Evolutionary conservation across 768 basidiomycete species (phyloP).

Genomic region (Lentinula sp.): DNA sequence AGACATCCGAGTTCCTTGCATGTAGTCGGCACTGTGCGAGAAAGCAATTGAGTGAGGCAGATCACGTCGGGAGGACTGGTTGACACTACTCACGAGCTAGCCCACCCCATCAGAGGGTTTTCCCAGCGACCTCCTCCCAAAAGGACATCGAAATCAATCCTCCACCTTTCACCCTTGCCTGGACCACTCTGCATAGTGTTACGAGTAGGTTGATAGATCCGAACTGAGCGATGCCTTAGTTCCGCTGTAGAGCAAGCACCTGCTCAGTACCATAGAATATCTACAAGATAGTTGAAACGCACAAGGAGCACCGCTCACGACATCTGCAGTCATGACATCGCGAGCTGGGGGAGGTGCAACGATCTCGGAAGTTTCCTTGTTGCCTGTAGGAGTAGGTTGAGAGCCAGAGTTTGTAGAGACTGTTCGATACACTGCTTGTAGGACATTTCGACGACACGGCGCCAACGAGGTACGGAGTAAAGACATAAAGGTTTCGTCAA

Average conservation of each 20-base stretch:
- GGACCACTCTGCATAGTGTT: constrained; percentile 95
- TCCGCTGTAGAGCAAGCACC: constrained; percentile 43
- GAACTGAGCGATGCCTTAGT: constrained; percentile 79
- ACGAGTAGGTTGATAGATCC: constrained; percentile 89
- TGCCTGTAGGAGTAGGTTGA: neutral
- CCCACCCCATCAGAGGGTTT: constrained; percentile 97
- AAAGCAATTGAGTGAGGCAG: constrained; percentile 1
- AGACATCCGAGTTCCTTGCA: constrained; percentile 82
- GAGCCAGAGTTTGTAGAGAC: neutral
- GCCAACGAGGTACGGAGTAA: constrained; percentile 1
- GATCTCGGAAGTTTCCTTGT: constrained; percentile 28
- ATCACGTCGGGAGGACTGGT: neutral
- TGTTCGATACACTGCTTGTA: neutral
- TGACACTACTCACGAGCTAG: constrained; percentile 70
- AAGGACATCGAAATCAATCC: constrained; percentile 92
- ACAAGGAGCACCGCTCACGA: constrained; percentile 85
- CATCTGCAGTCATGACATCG: constrained; percentile 73
- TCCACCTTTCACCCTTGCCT: constrained; percentile 82
- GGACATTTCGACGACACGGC: constrained; percentile 1
- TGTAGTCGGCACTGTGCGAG: constrained; percentile 76
- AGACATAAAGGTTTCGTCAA: neutral
- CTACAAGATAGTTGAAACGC: constrained; percentile 18
- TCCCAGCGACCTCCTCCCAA: constrained; percentile 92
- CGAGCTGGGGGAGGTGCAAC: constrained; percentile 41
- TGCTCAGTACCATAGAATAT: constrained; percentile 1